phyloP scores from a whole-genome alignment of 176 grass and related monocot species.

The Puya raimondii region DNA sequence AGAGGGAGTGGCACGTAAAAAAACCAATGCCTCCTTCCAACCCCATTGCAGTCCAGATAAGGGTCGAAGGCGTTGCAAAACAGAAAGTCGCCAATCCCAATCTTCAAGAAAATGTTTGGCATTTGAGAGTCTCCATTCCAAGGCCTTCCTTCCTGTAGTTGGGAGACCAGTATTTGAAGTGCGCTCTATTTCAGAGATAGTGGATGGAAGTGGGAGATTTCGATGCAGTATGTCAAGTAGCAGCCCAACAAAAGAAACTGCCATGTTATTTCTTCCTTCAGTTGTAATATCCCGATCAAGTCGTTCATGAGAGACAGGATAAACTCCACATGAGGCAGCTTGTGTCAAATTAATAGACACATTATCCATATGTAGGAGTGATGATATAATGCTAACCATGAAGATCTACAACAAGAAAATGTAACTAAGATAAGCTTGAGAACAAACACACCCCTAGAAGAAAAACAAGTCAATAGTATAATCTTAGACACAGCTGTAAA shows the following conservation, averaged over 20 bases:
- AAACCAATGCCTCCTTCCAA: constrained; percentile 96
- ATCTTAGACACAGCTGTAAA: no score
- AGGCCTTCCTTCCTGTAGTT: constrained; percentile 45
- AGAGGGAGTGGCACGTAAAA: constrained; percentile 78
- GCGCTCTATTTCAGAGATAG: constrained; percentile 40
- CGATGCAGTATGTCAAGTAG: constrained; percentile 60
- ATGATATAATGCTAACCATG: constrained; percentile 74
- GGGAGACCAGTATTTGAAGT: constrained; percentile 36
- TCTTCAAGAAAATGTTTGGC: constrained; percentile 61
- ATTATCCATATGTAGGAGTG: constrained; percentile 67
- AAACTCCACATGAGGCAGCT: constrained; percentile 17
- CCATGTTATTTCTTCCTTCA: constrained; percentile 43
- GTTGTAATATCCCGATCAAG: constrained; percentile 28
- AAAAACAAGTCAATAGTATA: neutral
- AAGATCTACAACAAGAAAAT: constrained; percentile 53
- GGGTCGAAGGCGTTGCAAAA: constrained; percentile 70
- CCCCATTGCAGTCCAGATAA: constrained; percentile 60
- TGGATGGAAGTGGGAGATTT: constrained; percentile 41
- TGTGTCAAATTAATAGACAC: constrained; percentile 41
- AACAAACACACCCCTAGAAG: neutral
- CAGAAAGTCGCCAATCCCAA: constrained; percentile 81
- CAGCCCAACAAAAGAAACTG: constrained; percentile 58
- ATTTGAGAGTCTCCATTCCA: constrained; percentile 86
- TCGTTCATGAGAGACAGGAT: constrained; percentile 22
- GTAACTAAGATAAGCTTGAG: neutral